Evolutionary conservation across 2,329 filamentous ascomycete species (phyloP).

Genomic region (Talaromyces amestolkiae): DNA sequence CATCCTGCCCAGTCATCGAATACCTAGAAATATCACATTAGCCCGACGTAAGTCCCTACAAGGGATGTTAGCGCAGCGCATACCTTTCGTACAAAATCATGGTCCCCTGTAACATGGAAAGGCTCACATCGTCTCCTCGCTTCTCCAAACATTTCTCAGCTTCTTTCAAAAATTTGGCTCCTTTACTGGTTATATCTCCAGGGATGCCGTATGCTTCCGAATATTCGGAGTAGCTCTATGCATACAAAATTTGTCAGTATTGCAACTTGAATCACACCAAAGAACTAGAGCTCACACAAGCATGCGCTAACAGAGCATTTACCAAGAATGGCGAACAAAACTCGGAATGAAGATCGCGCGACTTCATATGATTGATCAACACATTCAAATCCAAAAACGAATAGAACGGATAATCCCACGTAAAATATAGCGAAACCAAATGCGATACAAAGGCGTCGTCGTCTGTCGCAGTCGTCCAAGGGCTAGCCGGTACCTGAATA

Average conservation of each 20-base stretch:
- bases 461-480: slow-evolving; percentile 79
- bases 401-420: slow-evolving; percentile 88
- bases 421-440: slow-evolving; percentile 88
- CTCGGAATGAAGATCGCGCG: slow-evolving; percentile 50
- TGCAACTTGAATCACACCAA: background rate
- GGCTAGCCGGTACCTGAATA: slow-evolving; percentile 34
- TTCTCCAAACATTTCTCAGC: slow-evolving; percentile 32
- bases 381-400: slow-evolving; percentile 78
- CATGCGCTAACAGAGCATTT: slow-evolving; percentile 75
- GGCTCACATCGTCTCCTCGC: slow-evolving; percentile 26
- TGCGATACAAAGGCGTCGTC: slow-evolving; percentile 74
- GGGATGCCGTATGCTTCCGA: slow-evolving; percentile 38
- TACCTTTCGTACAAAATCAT: slow-evolving; percentile 39
- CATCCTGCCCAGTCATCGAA: slow-evolving; percentile 36
- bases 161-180: slow-evolving; percentile 36
- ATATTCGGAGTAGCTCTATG: slow-evolving; percentile 39
- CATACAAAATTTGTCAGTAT: background rate
- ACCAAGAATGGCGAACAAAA: slow-evolving; percentile 88
- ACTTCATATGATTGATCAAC: slow-evolving; percentile 53
- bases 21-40: slow-evolving; percentile 27
- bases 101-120: slow-evolving; percentile 35
- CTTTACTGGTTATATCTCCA: slow-evolving; percentile 38
- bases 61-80: background rate
- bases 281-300: slow-evolving; percentile 34
- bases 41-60: background rate